Evolutionary conservation across 1,284 basidiomycete species (phyloP).

Genomic region (Trichosporon ovoides): DNA sequence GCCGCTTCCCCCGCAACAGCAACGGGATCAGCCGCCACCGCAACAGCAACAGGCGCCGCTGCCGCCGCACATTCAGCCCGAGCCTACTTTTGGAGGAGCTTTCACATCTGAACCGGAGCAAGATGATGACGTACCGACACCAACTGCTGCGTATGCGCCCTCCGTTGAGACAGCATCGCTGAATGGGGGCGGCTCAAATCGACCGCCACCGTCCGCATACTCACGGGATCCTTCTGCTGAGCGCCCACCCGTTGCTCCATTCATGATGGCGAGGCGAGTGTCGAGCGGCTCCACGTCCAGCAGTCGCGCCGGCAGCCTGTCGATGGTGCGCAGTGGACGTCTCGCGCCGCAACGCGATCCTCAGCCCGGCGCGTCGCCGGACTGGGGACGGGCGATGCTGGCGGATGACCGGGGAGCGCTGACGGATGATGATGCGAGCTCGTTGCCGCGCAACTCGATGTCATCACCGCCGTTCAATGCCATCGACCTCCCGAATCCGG

Average conservation of each 20-base stretch:
- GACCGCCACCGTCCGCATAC: not conserved
- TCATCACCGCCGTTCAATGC: not conserved
- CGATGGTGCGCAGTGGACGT: constrained; percentile 36
- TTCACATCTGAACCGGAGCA: not conserved
- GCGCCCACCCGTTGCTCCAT: constrained; percentile 9
- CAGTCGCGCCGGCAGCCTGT: constrained; percentile 34
- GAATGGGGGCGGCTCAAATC: not conserved
- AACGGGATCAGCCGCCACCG: too few relatives aligned
- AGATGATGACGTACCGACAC: not conserved
- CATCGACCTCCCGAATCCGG: not conserved
- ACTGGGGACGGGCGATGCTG: not conserved
- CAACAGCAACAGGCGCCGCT: not conserved
- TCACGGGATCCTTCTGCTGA: not conserved
- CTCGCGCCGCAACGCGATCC: constrained; percentile 26
- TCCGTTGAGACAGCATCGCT: not conserved
- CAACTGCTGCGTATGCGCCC: not conserved
- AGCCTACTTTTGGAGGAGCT: not conserved
- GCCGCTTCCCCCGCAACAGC: not conserved
- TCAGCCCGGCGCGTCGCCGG: not conserved
- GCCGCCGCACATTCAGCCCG: too few relatives aligned
- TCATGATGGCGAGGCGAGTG: constrained; percentile 14
- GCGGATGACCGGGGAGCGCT: too few relatives aligned
- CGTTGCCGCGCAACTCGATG: constrained; percentile 1
- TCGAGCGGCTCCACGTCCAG: constrained; percentile 31
- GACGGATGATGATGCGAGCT: not conserved